Evolutionary conservation across 1,284 basidiomycete genomes (phyloP).

Genomic region (Pseudozyma thailandica): DNA sequence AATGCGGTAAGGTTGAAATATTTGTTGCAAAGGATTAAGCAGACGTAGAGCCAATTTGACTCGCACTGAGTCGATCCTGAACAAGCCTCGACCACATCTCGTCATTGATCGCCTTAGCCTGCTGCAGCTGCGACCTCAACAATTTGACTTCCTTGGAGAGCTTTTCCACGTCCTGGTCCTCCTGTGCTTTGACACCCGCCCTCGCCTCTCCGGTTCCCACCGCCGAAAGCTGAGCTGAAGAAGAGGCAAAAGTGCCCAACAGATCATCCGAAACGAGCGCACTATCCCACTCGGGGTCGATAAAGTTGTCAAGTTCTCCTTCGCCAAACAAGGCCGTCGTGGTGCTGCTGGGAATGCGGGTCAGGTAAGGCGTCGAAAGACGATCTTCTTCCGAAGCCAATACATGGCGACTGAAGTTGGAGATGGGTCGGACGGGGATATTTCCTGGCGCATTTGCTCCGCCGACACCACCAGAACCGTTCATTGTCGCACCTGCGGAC

Average conservation of each 20-base stretch:
- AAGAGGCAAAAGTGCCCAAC: not conserved
- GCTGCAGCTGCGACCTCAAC: conserved; percentile 50
- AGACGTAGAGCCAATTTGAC: no score
- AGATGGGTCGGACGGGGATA: conserved; percentile 36
- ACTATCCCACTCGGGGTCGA: conserved; percentile 45
- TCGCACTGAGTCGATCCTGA: conserved; percentile 25
- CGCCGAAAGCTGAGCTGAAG: not conserved
- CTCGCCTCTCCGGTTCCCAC: not conserved
- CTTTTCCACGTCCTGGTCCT: conserved; percentile 16
- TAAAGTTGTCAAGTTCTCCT: conserved; percentile 18
- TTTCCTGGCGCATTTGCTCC: conserved; percentile 13
- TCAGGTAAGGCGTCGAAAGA: conserved; percentile 25
- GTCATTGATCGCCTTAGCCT: conserved; percentile 59
- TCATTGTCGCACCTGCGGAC: not conserved
- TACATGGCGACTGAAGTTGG: conserved; percentile 36
- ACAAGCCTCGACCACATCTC: conserved; percentile 58
- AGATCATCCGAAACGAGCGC: conserved; percentile 23
- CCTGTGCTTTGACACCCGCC: conserved; percentile 2
- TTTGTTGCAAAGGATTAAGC: no score
- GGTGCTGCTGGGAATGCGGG: conserved; percentile 22
- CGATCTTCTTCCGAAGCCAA: conserved; percentile 36
- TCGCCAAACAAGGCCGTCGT: conserved; percentile 11
- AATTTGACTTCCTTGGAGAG: conserved; percentile 28
- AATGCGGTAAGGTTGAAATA: not conserved
- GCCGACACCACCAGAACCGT: conserved; percentile 6